phyloP scores from a whole-genome alignment of 257 asterid genomes.

The Jacaranda mimosifolia region DNA sequence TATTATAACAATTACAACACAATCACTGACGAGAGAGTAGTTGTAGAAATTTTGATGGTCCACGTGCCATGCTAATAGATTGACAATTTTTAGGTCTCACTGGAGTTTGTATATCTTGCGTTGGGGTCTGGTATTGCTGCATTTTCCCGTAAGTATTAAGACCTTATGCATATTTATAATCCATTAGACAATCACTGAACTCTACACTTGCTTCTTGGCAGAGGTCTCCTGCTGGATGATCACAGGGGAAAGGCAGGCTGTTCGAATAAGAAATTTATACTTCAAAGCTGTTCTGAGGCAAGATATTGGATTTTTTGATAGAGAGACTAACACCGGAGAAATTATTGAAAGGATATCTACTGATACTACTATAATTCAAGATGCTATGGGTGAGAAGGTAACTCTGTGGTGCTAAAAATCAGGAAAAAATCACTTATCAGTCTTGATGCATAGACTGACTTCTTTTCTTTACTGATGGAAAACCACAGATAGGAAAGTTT shows the following conservation, averaged over 20 bases:
- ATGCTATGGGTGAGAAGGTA: conserved; percentile 85
- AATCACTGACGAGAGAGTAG: too few species aligned
- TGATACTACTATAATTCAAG: conserved; percentile 63
- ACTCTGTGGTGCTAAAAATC: not conserved
- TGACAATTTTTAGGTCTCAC: conserved; percentile 49
- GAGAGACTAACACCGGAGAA: conserved; percentile 63
- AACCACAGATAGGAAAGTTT: conserved; percentile 64
- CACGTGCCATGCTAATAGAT: not conserved
- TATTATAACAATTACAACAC: not conserved
- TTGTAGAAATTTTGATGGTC: too few species aligned
- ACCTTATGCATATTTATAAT: not conserved
- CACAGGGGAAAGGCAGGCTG: conserved; percentile 80
- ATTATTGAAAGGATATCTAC: conserved; percentile 57
- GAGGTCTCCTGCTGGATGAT: conserved; percentile 81
- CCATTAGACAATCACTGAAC: too few species aligned
- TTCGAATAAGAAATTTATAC: conserved; percentile 58
- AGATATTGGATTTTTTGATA: conserved; percentile 71
- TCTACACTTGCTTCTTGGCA: conserved; percentile 25
- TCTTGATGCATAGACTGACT: not conserved
- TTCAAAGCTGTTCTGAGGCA: conserved; percentile 63
- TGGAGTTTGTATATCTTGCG: conserved; percentile 65
- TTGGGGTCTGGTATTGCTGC: conserved; percentile 64
- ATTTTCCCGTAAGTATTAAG: conserved; percentile 52
- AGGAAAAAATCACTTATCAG: not conserved
- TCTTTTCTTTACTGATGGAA: not conserved